A percentile compares a stretch with the other conserved stretches of the same genome.
Evolutionary conservation across 2,329 filamentous ascomycete species (phyloP).

Genomic region (Massarina eburnea): DNA sequence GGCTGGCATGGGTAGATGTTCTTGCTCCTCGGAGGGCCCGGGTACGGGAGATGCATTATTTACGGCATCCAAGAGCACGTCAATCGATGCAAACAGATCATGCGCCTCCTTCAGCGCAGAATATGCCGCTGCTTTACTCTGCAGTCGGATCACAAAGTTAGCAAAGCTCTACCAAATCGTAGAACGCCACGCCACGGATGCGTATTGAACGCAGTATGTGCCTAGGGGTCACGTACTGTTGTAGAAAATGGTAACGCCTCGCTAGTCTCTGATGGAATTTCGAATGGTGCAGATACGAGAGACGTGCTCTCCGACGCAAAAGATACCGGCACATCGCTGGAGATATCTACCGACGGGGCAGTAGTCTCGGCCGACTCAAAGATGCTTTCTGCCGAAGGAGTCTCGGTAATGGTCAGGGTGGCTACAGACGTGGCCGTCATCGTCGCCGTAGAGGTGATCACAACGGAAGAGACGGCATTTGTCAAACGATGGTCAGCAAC

Average conservation of each 20-base stretch:
- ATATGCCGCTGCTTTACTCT: too few relatives aligned
- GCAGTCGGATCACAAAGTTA: too few relatives aligned
- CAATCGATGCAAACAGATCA: too few relatives aligned
- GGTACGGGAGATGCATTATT: too few relatives aligned
- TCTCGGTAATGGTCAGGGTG: slow-evolving; percentile 30
- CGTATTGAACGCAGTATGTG: too few relatives aligned
- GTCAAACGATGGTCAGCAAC: not conserved
- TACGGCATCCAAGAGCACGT: too few relatives aligned
- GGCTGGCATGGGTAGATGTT: not conserved
- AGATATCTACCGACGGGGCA: not conserved
- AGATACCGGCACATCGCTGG: not conserved
- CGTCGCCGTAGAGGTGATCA: slow-evolving; percentile 25
- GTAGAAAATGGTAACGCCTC: not conserved
- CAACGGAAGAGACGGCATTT: not conserved
- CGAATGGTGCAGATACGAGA: not conserved
- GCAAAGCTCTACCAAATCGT: too few relatives aligned
- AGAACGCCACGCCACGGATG: too few relatives aligned
- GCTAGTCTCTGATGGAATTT: not conserved
- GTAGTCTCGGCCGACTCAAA: not conserved
- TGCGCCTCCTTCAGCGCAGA: too few relatives aligned
- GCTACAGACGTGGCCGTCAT: slow-evolving; percentile 27
- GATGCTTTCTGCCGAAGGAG: not conserved
- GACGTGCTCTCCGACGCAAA: not conserved
- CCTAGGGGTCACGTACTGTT: too few relatives aligned
- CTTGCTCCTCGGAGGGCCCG: not conserved